A percentile compares a stretch with the other conserved stretches of the same genome.
These are phyloP conservation scores for Candida lessepsii DNA, from an alignment of 805 yeast genomes.

Conservation along the genomic window DNA sequence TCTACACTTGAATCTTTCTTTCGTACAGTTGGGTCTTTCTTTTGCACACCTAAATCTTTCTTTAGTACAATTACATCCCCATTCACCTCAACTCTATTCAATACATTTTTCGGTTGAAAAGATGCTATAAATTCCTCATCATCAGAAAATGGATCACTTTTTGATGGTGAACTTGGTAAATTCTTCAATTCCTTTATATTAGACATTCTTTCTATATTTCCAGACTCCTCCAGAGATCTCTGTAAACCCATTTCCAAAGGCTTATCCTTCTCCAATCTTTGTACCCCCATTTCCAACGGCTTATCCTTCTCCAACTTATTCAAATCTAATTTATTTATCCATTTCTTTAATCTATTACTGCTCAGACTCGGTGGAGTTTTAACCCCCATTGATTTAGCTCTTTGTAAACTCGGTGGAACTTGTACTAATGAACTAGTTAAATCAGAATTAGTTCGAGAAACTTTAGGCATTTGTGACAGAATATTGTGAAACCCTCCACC, in stretches of 20 bases:
- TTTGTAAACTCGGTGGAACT: conserved; percentile 32
- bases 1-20: too few species aligned
- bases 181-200: too few species aligned
- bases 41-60: too few species aligned
- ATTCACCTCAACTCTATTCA: too few species aligned
- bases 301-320: conserved; percentile 18
- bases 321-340: conserved; percentile 26
- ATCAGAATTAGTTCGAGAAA: conserved; percentile 36
- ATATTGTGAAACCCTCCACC: conserved; percentile 34
- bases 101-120: neutral
- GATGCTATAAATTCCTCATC: conserved; percentile 17
- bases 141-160: conserved; percentile 21
- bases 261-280: too few species aligned
- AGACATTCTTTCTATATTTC: too few species aligned
- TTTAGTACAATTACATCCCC: too few species aligned
- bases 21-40: too few species aligned
- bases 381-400: conserved; percentile 38
- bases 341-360: conserved; percentile 16
- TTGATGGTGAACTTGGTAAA: conserved; percentile 3
- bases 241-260: too few species aligned
- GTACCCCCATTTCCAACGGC: too few species aligned
- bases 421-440: neutral
- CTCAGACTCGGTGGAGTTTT: neutral
- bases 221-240: too few species aligned
- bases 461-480: conserved; percentile 29